A percentile compares a stretch with the other conserved stretches of the same genome.
Conservation (phyloP, 2,329 filamentous ascomycete species). For the Ambrosiella cleistominuta region DNA sequence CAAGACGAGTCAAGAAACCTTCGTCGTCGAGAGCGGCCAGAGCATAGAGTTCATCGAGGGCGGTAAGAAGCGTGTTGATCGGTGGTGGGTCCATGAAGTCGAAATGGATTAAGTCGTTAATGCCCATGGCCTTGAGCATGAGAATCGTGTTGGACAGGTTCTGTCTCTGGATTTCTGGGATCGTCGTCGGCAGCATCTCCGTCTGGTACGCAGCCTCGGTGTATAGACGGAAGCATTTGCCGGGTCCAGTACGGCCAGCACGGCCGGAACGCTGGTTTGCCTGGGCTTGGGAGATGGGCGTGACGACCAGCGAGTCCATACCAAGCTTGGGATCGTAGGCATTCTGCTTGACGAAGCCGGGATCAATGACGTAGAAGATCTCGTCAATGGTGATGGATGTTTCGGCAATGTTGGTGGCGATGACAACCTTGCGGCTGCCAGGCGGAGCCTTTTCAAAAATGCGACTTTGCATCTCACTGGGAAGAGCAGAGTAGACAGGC, state of each 20-base stretch:
- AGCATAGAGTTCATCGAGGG: constrained; percentile 86
- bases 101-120: constrained; percentile 92
- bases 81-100: constrained; percentile 99
- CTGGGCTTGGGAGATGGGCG: constrained; percentile 90
- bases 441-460: constrained; percentile 89
- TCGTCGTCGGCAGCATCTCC: constrained; percentile 91
- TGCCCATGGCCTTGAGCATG: constrained; percentile 98
- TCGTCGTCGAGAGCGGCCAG: constrained; percentile 87
- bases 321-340: constrained; percentile 92
- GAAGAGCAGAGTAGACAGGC: constrained; percentile 88
- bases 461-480: constrained; percentile 78
- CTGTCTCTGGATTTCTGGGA: constrained; percentile 90
- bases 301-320: constrained; percentile 93
- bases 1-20: constrained; percentile 76
- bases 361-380: constrained; percentile 93
- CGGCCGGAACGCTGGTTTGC: constrained; percentile 87
- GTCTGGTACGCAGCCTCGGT: constrained; percentile 91
- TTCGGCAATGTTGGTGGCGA: constrained; percentile 96
- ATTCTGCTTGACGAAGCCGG: constrained; percentile 95
- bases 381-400: constrained; percentile 96
- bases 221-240: constrained; percentile 89
- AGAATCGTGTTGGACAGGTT: constrained; percentile 86
- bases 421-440: constrained; percentile 80
- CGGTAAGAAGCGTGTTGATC: constrained; percentile 93
- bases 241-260: constrained; percentile 84